These are phyloP conservation scores for Podospora bellae-mahoneyi DNA, from an alignment of 495 filamentous ascomycete species.

Conservation along the genomic window DNA sequence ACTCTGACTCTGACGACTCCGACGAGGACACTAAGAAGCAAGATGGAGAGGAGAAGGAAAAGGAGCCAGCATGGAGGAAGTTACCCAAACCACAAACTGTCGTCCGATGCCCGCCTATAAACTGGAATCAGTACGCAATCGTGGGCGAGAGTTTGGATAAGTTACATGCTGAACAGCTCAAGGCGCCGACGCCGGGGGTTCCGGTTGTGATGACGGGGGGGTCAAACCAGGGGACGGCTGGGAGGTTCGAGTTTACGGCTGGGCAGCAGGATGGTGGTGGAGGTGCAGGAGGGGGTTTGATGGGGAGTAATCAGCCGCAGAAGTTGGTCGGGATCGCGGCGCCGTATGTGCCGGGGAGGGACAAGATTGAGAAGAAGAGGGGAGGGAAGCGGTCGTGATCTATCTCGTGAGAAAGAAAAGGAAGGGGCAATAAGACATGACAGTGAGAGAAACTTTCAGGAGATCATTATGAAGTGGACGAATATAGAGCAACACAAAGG, in stretches of 20 bases:
- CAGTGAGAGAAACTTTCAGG: neutral
- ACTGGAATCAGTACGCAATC: conserved; percentile 87
- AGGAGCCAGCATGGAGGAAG: conserved; percentile 32
- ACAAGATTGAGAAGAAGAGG: conserved; percentile 58
- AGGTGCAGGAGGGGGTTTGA: neutral
- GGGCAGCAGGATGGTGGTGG: conserved; percentile 27
- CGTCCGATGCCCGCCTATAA: conserved; percentile 78
- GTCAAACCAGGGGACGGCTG: conserved; percentile 19
- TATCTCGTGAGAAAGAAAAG: neutral
- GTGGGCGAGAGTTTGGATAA: conserved; percentile 76
- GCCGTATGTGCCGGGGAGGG: conserved; percentile 68
- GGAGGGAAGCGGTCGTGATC: conserved; percentile 32
- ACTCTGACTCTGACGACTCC: conserved; percentile 38
- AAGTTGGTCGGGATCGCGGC: conserved; percentile 58
- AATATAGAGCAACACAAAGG: neutral
- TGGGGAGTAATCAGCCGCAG: conserved; percentile 20
- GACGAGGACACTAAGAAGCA: conserved; percentile 15
- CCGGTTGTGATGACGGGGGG: conserved; percentile 41
- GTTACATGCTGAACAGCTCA: conserved; percentile 73
- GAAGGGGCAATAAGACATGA: neutral
- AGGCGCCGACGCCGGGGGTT: conserved; percentile 57
- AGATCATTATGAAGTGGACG: neutral
- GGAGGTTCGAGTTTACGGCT: conserved; percentile 38
- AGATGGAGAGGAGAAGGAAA: conserved; percentile 12
- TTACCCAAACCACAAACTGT: conserved; percentile 80